These are phyloP conservation scores for Limtongia smithiae DNA, from an alignment of 805 yeast genomes.

Conservation along the genomic window DNA sequence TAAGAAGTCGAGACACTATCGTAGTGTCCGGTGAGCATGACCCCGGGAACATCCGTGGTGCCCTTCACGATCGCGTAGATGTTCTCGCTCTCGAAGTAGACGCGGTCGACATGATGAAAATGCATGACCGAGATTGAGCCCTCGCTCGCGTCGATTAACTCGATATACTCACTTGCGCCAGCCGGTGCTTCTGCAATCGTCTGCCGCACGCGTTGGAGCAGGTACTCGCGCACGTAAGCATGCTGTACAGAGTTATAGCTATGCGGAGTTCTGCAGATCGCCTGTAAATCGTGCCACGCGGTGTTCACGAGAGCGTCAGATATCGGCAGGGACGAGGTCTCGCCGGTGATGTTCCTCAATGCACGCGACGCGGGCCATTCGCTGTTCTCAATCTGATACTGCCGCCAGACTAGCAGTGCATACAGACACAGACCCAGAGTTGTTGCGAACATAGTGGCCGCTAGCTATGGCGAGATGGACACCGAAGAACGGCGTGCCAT, in stretches of 20 bases:
- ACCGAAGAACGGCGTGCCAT: no score
- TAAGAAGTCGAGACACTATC: conserved; percentile 83
- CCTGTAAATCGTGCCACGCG: conserved; percentile 71
- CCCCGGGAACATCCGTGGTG: conserved; percentile 55
- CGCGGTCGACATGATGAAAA: conserved; percentile 41
- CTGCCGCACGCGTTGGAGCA: conserved; percentile 44
- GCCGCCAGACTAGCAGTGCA: conserved; percentile 7
- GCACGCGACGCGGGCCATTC: background rate
- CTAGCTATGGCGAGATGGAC: no score
- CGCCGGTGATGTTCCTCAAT: no score
- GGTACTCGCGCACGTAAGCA: conserved; percentile 67
- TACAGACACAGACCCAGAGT: conserved; percentile 38
- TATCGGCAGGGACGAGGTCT: background rate
- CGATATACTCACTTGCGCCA: conserved; percentile 25
- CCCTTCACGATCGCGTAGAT: conserved; percentile 72
- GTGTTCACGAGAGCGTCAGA: conserved; percentile 6
- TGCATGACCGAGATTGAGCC: conserved; percentile 42
- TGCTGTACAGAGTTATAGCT: conserved; percentile 75
- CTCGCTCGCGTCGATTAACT: conserved; percentile 40
- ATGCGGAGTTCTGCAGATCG: conserved; percentile 63
- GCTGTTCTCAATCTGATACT: conserved; percentile 10
- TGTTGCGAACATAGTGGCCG: conserved; percentile 37
- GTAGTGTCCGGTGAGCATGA: conserved; percentile 75
- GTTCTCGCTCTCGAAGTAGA: conserved; percentile 76
- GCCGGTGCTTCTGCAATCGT: conserved; percentile 33